These are phyloP conservation scores for Neofusicoccum sp. DNA, from an alignment of 2,329 filamentous ascomycete genomes.

Conservation along the genomic window DNA sequence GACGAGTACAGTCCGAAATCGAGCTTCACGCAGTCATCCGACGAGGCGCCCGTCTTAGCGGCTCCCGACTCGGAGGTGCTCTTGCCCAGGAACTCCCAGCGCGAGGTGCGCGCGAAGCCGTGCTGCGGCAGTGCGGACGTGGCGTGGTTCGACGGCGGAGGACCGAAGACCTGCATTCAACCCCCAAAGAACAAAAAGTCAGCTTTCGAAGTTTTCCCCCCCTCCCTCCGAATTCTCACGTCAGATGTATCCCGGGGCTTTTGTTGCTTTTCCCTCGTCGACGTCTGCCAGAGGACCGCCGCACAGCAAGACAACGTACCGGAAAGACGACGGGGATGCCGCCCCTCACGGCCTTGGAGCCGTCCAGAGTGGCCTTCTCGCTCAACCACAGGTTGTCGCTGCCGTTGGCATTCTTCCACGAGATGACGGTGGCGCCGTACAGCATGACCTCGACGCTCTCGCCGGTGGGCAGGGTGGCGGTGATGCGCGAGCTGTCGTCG, in stretches of 20 bases:
- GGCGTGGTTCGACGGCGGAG: constrained; percentile 73
- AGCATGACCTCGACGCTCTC: constrained; percentile 85
- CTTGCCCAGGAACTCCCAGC: constrained; percentile 94
- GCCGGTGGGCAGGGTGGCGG: constrained; percentile 80
- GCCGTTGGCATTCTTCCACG: constrained; percentile 77
- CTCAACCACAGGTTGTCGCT: constrained; percentile 87
- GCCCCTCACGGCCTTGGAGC: constrained; percentile 85
- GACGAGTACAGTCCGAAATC: constrained; percentile 87
- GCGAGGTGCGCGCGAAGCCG: constrained; percentile 86
- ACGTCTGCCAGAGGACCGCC: too few species aligned
- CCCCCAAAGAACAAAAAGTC: constrained; percentile 17
- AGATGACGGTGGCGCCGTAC: constrained; percentile 89
- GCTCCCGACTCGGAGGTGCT: constrained; percentile 66
- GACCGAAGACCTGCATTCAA: constrained; percentile 74
- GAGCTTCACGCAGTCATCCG: constrained; percentile 74
- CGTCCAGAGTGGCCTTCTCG: constrained; percentile 78
- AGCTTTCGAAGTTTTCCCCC: constrained; percentile 9
- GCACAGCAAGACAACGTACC: constrained; percentile 55
- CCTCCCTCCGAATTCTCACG: too few species aligned
- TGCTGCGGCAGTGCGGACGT: constrained; percentile 85
- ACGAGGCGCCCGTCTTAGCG: constrained; percentile 32
- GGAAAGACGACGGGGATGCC: constrained; percentile 94
- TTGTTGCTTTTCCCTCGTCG: not conserved
- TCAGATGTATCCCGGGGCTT: not conserved
- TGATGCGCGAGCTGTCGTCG: constrained; percentile 70